Evolutionary conservation across 441 rosid species (phyloP), one percentile per base, ranked within the genome.

Genomic region (Cnidoscolus chayamansa): DNA sequence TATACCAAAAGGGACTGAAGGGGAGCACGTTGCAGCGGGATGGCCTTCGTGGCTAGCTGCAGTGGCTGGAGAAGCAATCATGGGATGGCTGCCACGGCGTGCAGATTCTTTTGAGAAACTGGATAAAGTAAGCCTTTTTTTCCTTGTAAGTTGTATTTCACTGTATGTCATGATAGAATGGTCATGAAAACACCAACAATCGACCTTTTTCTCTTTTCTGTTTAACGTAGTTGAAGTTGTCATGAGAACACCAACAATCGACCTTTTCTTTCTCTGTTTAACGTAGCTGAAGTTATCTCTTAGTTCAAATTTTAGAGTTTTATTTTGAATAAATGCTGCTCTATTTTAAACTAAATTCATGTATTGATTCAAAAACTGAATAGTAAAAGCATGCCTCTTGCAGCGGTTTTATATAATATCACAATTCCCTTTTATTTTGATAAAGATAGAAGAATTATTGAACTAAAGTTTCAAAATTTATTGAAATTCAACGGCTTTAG

Each of bases 21-120:
- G 95, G 47, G 98, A 95, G 82, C 92, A 93, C 79, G 90, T 90
- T 74, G 96, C 97, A 0, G 97, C 97, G 1, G 99, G 97, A 25
- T 95, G 99, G 99, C 98, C 99, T 68, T 85, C 95, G 55, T 95
- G 99, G 99, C 77, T 95, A 74, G 91, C 95, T 48, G 82, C 91
- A 40, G 99, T 95, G 37, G 98, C 99, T 72, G 99, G 96, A 58
- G 99, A 90, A 78, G 98, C 99, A 67, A 94, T 94, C 74, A 83
- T 76, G 68, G 98, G 99, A 55, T 95, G 99, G 99, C 60, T 91
- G 78, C 98, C 99, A 0, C 84, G 99, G 8, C 95, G 93, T 74
- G 98, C 99, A 0, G 99, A 95, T 79, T 92, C 99, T 19, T 95
- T 92, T 32, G 99, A 95, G 86, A 95, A 93, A 86, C 81, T 93